Base-by-base conservation (phyloP, 2,329 filamentous ascomycete species). In the Exserohilum turcica region DNA sequence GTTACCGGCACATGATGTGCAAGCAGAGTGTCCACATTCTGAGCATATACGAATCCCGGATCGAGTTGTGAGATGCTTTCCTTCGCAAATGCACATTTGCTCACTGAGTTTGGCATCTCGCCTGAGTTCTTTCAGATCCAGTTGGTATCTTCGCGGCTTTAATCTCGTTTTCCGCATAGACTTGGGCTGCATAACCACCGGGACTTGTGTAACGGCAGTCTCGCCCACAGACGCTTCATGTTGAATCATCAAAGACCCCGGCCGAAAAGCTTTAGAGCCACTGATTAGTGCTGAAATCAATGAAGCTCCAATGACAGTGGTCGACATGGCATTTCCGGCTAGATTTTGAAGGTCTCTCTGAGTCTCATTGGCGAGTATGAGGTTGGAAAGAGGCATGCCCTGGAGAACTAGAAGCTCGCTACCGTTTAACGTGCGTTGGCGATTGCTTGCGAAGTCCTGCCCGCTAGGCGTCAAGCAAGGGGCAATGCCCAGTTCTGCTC, bases 261-360 rank as follows among this genome's bases (percentile, higher is more conserved):
- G 29, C 10, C 27, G 46, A 28, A 67, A 63, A 0, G 57, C 47
- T 40, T 48, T 50, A 13, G 40, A 49, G 58, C 71, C 19, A 72
- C 66, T 32, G 4, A 85, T 80, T 1, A 92, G 70, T 0, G 84
- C 80, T 1, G 84, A 77, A 2, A 90, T 63, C 1, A 89, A 80
- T 0, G 83, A 82, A 1, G 82, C 79, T 2, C 86, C 87, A 8
- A 92, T 84, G 0, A 91, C 87, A 0, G 89, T 88, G 0, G 84
- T 85, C 1, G 83, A 86, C 90, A 93, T 93, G 0, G 90, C 90
- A 68, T 94, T 93, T 0, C 90, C 90, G 2, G 88, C 88, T 2
- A 93, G 76, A 59, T 91, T 84, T 57, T 87, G 84, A 2, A 90
- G 76, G 15, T 92, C 72, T 1, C 67, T 56, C 27, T 76, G 43